Evolutionary conservation across 306 rosid species (phyloP).

Genomic region (Medicago lupulina): DNA sequence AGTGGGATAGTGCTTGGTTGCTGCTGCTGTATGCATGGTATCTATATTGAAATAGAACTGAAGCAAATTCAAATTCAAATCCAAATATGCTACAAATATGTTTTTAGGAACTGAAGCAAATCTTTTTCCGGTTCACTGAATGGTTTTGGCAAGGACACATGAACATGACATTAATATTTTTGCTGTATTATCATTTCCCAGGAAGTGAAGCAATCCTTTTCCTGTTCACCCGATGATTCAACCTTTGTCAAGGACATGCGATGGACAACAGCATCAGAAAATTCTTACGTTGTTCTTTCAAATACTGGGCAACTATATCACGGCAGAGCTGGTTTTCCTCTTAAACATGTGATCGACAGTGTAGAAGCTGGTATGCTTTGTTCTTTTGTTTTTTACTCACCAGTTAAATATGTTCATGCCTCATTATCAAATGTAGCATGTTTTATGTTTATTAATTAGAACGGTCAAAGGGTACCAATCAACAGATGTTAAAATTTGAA

Average conservation of each 20-base stretch:
- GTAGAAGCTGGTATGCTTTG: slow-evolving; percentile 82
- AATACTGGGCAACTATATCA: slow-evolving; percentile 59
- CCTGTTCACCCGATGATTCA: slow-evolving; percentile 57
- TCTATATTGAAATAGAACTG: not conserved
- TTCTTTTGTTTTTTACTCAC: slow-evolving; percentile 6
- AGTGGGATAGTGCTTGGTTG: too few species aligned
- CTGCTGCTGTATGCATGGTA: slow-evolving; percentile 6
- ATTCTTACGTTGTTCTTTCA: slow-evolving; percentile 69
- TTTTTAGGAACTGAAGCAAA: slow-evolving; percentile 7
- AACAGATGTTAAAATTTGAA: slow-evolving; percentile 1
- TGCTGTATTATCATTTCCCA: slow-evolving; percentile 47
- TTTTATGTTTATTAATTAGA: slow-evolving; percentile 33
- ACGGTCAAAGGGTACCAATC: not conserved
- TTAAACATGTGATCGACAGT: slow-evolving; percentile 58
- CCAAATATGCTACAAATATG: not conserved
- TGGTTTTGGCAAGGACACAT: slow-evolving; percentile 1
- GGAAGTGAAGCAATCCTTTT: slow-evolving; percentile 61
- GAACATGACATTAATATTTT: slow-evolving; percentile 17
- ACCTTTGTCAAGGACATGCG: slow-evolving; percentile 69
- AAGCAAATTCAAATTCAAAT: not conserved
- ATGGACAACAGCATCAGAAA: slow-evolving; percentile 66
- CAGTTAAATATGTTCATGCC: slow-evolving; percentile 1
- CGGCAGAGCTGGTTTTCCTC: slow-evolving; percentile 57
- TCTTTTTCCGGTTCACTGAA: slow-evolving; percentile 12
- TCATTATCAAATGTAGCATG: slow-evolving; percentile 3